Percentiles rank a stretch among this genome's conserved stretches.
Evolutionary conservation across 2,329 filamentous ascomycete species (phyloP).

Genomic region (Alternaria viburni): DNA sequence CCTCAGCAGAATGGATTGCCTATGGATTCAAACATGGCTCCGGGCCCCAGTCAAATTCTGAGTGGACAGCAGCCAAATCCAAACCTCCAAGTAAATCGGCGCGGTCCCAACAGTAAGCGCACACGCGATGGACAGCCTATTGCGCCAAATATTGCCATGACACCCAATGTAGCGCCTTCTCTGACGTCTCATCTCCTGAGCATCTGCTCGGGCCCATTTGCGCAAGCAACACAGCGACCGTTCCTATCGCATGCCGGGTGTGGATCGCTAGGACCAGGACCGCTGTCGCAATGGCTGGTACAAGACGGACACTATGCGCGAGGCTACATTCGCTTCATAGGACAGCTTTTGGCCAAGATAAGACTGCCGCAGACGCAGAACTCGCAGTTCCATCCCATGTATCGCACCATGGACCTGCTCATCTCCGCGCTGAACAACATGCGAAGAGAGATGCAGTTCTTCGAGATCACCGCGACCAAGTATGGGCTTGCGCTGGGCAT

Average conservation of each 20-base stretch:
- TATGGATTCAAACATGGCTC: slow-evolving; percentile 21
- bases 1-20: slow-evolving; percentile 24
- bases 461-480: slow-evolving; percentile 66
- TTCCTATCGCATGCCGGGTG: slow-evolving; percentile 71
- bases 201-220: slow-evolving; percentile 56
- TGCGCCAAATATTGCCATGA: slow-evolving; percentile 35
- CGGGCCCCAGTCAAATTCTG: slow-evolving; percentile 47
- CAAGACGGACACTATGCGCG: slow-evolving; percentile 76
- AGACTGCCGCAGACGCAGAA: slow-evolving; percentile 58
- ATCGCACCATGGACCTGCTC: slow-evolving; percentile 66
- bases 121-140: slow-evolving; percentile 46
- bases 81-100: slow-evolving; percentile 54
- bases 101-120: slow-evolving; percentile 51
- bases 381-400: slow-evolving; percentile 57
- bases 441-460: slow-evolving; percentile 70
- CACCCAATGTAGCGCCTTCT: slow-evolving; percentile 48
- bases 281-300: slow-evolving; percentile 70
- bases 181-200: slow-evolving; percentile 65
- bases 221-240: slow-evolving; percentile 66
- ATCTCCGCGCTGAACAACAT: slow-evolving; percentile 71
- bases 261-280: slow-evolving; percentile 63
- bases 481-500: slow-evolving; percentile 63
- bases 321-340: slow-evolving; percentile 71
- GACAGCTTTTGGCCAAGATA: slow-evolving; percentile 68
- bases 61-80: slow-evolving; percentile 57